Evolutionary conservation across 441 rosid species (phyloP), one percentile per base, ranked within the genome.

Genomic region (Dalechampia spathulata): DNA sequence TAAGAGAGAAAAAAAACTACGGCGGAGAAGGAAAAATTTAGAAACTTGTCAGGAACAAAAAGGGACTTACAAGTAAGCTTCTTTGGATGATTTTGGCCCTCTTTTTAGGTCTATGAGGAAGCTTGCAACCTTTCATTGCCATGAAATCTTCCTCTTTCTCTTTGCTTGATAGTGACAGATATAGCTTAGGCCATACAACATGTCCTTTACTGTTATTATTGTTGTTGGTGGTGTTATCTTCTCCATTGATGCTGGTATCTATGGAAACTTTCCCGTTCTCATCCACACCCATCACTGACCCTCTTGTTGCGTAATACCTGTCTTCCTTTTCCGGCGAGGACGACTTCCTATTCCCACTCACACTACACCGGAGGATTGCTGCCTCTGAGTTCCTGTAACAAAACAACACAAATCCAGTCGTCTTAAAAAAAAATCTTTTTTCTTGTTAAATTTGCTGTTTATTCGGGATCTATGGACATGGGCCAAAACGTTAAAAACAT

Each of bases 71-170:
- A 23, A 85, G 90, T 62, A 87, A 60, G 41, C 85, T 85, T 72
- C 78, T 83, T 73, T 87, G 94, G 60, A 90, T 82, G 69, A 83
- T 65, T 62, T 90, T 87, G 39, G 96, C 92, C 62, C 98, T 70
- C 61, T 87, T 87, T 68, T 85, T 85, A 20, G 97, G 97, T 70
- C 96, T 71, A 57, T 83, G 96, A 61, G 98, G 81, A 61, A 74
- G 94, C 62, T 83, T 90, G 58, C 98, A 90, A 16, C 98, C 98
- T 78, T 90, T 90, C 94, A 90, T 82, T 22, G 90, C 88, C 84
- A 87, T 70, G 69, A 85, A 87, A 78, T 87, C 96, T 65, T 85
- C 96, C 73, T 90, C 98, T 72, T 87, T 90, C 71, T 87, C 96
- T 77, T 90, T 90, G 70, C 65, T 85, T 4, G 98, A 90, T 72